These are phyloP conservation scores for Boletus vinaceobasis DNA, from an alignment of 768 basidiomycete species.

Conservation along the genomic window DNA sequence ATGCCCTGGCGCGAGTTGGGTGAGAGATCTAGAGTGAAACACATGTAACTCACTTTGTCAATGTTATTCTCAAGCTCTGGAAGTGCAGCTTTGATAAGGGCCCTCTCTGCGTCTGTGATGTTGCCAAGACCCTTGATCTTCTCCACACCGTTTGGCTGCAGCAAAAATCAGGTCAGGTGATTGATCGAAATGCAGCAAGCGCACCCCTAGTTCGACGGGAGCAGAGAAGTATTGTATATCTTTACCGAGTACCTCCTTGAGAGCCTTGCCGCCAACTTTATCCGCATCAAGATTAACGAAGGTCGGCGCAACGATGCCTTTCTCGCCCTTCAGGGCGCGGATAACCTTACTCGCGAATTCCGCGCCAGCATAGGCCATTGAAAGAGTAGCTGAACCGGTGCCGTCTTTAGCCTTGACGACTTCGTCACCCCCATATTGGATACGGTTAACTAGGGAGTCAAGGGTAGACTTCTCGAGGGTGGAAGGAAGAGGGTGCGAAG, in stretches of 20 bases:
- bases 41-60: slow-evolving; percentile 48
- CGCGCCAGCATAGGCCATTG: slow-evolving; percentile 94
- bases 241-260: slow-evolving; percentile 73
- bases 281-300: slow-evolving; percentile 81
- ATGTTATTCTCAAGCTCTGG: slow-evolving; percentile 78
- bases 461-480: slow-evolving; percentile 43
- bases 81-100: slow-evolving; percentile 75
- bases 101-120: slow-evolving; percentile 66
- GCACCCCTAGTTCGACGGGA: slow-evolving; percentile 83
- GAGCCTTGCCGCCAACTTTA: slow-evolving; percentile 61
- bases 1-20: slow-evolving; percentile 19
- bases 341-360: slow-evolving; percentile 84
- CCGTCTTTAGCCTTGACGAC: slow-evolving; percentile 98
- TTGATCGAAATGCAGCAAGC: slow-evolving; percentile 10
- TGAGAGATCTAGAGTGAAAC: not conserved
- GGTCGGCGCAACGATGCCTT: slow-evolving; percentile 78
- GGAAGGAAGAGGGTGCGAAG: slow-evolving; percentile 72
- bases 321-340: slow-evolving; percentile 82
- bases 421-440: slow-evolving; percentile 96
- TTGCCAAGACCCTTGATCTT: slow-evolving; percentile 81
- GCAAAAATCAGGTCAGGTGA: slow-evolving; percentile 1
- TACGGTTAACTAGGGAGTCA: slow-evolving; percentile 71
- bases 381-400: slow-evolving; percentile 89
- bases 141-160: slow-evolving; percentile 74
- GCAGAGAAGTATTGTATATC: slow-evolving; percentile 87